Evolutionary conservation across 2,329 filamentous ascomycete species (phyloP).

Genomic region (Dactylellina leptospora): DNA sequence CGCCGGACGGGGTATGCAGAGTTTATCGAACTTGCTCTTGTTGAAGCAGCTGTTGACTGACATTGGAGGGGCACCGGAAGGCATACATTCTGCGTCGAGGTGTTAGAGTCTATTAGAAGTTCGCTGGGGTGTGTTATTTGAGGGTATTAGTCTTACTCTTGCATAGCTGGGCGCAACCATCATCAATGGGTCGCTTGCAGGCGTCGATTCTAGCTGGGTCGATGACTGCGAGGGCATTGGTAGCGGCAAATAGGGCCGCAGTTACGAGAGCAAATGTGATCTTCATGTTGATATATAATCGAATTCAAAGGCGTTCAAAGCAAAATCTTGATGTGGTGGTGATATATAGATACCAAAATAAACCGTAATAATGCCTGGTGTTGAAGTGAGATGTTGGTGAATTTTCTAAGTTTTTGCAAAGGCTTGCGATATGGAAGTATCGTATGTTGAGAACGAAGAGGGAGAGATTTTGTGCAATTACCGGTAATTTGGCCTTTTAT

Average conservation of each 20-base stretch:
- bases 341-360: too few species aligned
- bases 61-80: not conserved
- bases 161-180: conserved; percentile 1
- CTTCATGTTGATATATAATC: not conserved
- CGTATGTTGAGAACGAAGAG: not conserved
- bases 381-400: not conserved
- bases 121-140: not conserved
- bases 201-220: not conserved
- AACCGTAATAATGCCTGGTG: too few species aligned
- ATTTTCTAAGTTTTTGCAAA: not conserved
- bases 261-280: not conserved
- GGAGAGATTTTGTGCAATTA: not conserved
- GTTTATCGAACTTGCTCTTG: not conserved
- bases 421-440: not conserved
- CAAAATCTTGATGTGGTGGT: too few species aligned
- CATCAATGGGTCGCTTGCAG: not conserved
- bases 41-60: not conserved
- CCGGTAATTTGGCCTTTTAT: too few species aligned
- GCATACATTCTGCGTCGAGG: not conserved
- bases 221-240: not conserved
- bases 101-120: not conserved
- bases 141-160: not conserved
- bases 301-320: not conserved
- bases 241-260: not conserved
- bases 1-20: not conserved